Base-by-base conservation (phyloP, 352 stramenopile species). In the Globisporangium iwayamae region DNA sequence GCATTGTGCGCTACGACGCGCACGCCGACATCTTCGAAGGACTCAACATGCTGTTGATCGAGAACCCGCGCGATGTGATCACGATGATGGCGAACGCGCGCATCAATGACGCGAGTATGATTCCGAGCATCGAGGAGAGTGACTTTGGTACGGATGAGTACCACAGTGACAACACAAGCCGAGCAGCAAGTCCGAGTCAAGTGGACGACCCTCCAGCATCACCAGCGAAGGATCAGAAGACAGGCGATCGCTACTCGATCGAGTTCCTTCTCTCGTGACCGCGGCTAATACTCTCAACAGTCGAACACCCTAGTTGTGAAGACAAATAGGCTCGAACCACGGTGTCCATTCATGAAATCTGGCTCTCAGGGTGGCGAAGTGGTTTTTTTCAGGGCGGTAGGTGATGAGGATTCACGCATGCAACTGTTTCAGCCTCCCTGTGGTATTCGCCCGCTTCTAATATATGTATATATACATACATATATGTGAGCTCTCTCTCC, bases 1-100 rank as follows among this genome's bases (percentile, higher is more conserved):
- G 18, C 10, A 56, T 62, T 11, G 28, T 67, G 6, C 39, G 48
- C 16, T 67, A 62, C 22, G 38, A 67, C 25, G 52, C 52, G 18
- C 32, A 53, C 20, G 41, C n/a, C 20, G 61, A 62, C 45, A 34
- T 62, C 39, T 61, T 62, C 13, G 45, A 54, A 16, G 61, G 16
- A 4, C 41, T 67, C 9, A 62, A 53, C 22, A 20, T 28, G 39
- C 18, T 67, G 30, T 34, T 60, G 13, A 47, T 39, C 7, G 20
- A 38, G 52, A 62, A 14, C 22, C 7, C 16, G 11, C 14, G 30
- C 0, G 61, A 67, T 22, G 61, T 56, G 28, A 34, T 61, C 30
- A 56, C 34, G 41, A 60, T 67, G 39, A 61, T 67, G 32, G 13
- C 57, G 11, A 36, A 6, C 20, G 55, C 52, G 11, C 10, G 20